Evolutionary conservation across 768 basidiomycete species (phyloP), one percentile per base, ranked within the genome.

Genomic region (Cystofilobasidium ferigula): DNA sequence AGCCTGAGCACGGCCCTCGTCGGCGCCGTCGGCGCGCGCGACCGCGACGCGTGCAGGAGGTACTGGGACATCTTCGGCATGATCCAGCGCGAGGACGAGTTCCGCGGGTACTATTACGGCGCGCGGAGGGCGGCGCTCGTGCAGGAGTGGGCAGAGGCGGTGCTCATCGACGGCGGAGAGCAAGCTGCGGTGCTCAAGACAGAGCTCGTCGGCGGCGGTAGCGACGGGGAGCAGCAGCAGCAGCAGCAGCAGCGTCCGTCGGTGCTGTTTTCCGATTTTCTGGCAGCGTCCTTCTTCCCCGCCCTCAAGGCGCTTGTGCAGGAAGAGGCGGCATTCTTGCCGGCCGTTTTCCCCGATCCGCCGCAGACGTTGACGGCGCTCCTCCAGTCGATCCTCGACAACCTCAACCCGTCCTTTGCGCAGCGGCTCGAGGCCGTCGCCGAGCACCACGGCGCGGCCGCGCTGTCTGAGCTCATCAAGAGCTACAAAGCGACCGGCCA

Each of bases 51-150:
- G 6, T 92, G 89, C 77, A 83, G 84, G 68, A 58, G 38, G 22
- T 91, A 90, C 76, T 91, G 86, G 71, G 78, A 82, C 28, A 91
- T 98, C 58, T 99, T 98, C 75, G 83, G 82, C 63, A 83, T 87
- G 71, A 97, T 99, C 65, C 88, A 94, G 71, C 82, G 94, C 59
- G 91, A 92, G 75, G 81, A 84, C 3, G 95, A 98, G 74, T 99
- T 94, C 75, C 81, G 88, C 67, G 87, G 87, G 72, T 97, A 95
- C 74, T 99, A 97, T 78, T 89, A 90, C 76, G 88, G 88, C 16
- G 86, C 89, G 13, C 80, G 89, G 34, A 80, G 90, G 63, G 79
- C 82, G 18, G 71, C 78, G 20, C 75, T 94, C 18, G 79, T 89
- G 47, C 77, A 82, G 20, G 71, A 81, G 65, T 98, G 94, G 94